Conservation (phyloP, 2,329 filamentous ascomycete genomes). For the Colletotrichum noveboracense region DNA sequence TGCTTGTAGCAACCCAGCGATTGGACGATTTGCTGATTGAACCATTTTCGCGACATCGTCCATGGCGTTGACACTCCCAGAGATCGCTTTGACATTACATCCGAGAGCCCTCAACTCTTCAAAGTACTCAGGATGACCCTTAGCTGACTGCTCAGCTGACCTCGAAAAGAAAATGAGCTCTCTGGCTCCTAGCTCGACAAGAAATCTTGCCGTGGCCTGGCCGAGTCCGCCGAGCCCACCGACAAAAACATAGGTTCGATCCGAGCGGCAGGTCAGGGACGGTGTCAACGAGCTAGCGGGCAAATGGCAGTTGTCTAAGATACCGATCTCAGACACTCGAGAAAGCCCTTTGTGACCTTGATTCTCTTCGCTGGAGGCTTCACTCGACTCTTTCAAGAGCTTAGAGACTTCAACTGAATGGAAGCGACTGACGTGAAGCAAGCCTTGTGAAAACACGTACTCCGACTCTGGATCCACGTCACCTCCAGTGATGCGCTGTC, state of each 20-base stretch:
- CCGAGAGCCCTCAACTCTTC: constrained; percentile 28
- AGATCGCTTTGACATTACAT: constrained; percentile 29
- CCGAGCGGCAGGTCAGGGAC: not conserved
- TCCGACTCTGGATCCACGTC: constrained; percentile 31
- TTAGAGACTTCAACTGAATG: not conserved
- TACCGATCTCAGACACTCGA: fast-evolving
- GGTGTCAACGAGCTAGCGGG: not conserved
- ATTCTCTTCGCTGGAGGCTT: not conserved
- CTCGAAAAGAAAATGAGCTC: constrained; percentile 32
- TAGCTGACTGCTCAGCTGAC: constrained; percentile 19
- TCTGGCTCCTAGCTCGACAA: constrained; percentile 32
- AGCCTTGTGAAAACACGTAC: constrained; percentile 31
- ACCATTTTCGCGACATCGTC: constrained; percentile 31
- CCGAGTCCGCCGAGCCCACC: constrained; percentile 38
- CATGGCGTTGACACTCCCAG: constrained; percentile 35
- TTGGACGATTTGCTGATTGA: constrained; percentile 23
- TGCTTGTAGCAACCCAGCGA: constrained; percentile 45
- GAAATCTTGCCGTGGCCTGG: constrained; percentile 30
- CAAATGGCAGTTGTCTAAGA: not conserved
- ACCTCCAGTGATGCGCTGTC: not conserved
- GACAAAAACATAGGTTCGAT: constrained; percentile 31
- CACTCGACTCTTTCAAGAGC: not conserved
- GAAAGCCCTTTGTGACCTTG: not conserved
- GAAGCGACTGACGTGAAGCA: constrained; percentile 29
- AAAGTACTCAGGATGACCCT: not conserved